Base-by-base conservation (phyloP, 768 basidiomycete species). In the Leucocoprinus birnbaumii region DNA sequence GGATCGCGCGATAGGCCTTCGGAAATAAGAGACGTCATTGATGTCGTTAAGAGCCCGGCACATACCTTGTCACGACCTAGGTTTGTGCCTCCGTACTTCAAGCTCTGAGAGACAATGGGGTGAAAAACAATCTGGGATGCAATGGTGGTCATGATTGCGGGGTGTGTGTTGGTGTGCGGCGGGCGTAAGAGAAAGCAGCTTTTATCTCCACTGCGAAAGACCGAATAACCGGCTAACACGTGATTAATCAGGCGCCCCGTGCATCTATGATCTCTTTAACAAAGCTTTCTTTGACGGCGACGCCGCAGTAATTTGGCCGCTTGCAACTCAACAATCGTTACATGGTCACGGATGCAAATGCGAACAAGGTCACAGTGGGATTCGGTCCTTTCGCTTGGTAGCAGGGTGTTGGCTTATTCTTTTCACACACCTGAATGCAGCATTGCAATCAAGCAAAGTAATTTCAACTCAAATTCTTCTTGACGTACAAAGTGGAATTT, bases 1-100 rank as follows among this genome's bases (percentile, higher is more conserved):
- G 97, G 51, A 94, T 68, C 19, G 90, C 83, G 60, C 96, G 86
- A 72, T 98, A 98, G 14, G 85, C 75, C 94, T 97, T 50, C 44
- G 19, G n/a, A 49, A n/a, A 48, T 40, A 48, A 37, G 26, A 53
- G 41, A 34, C 48, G 14, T 45, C 37, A 25, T n/a, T 42, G 24
- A 8, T 1, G 7, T 21, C 13, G 40, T 38, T 7, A 19, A 31
- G 47, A 41, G 16, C 11, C 31, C 7, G 55, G 69, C n/a, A 11
- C 13, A 53, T 61, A 85, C 93, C 85, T 99, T 98, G 77, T 98
- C 96, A 47, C 94, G 79, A 9, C 94, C 96, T 27, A 89, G 66
- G 14, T 91, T 97, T 0, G 93, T 94, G 18, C 80, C 79, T 46
- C 86, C 80, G 47, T 89, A 84, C 66, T 87, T 91, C 67, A 98